phyloP scores from a whole-genome alignment of 805 yeast genomes.

The Starmerella bacillaris region DNA sequence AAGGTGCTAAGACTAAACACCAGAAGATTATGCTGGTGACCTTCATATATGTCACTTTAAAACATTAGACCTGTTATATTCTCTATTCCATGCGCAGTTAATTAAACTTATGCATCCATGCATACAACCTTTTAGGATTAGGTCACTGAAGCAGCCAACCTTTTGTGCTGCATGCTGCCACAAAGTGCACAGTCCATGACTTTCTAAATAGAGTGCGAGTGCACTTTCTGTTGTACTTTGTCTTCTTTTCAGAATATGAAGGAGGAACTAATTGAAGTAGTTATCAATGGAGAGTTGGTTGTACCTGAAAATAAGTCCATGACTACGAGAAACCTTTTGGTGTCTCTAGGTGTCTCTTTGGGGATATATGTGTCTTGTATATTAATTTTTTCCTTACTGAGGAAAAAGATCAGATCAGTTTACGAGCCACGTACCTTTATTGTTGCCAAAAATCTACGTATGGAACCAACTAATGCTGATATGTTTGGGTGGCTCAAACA shows the following conservation, averaged over 20 bases:
- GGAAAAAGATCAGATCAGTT: slow-evolving; percentile 24
- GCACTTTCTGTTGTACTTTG: too few relatives aligned
- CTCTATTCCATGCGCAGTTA: too few relatives aligned
- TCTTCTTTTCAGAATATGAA: slow-evolving; percentile 3
- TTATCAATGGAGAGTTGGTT: slow-evolving; percentile 10
- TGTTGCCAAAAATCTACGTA: slow-evolving; percentile 27
- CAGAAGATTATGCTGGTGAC: too few relatives aligned
- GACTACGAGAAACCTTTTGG: slow-evolving; percentile 11
- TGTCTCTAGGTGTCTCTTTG: slow-evolving; percentile 28
- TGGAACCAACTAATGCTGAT: slow-evolving; percentile 21
- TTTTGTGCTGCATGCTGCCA: too few relatives aligned
- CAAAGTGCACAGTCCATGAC: too few relatives aligned
- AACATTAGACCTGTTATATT: too few relatives aligned
- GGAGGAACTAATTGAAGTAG: slow-evolving; percentile 12
- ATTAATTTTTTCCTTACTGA: slow-evolving; percentile 24
- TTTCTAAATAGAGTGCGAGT: too few relatives aligned
- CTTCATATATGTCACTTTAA: too few relatives aligned
- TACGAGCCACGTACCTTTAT: slow-evolving; percentile 40
- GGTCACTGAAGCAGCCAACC: too few relatives aligned
- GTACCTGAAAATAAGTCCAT: slow-evolving; percentile 11
- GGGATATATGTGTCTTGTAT: slow-evolving; percentile 36
- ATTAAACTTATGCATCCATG: too few relatives aligned
- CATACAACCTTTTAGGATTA: too few relatives aligned
- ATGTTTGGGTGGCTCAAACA: slow-evolving; percentile 42
- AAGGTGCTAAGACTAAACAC: too few relatives aligned